A percentile compares a stretch with the other conserved stretches of the same genome.
Conservation (phyloP, 2,329 filamentous ascomycete genomes). For the Cyphellophora attinorum region DNA sequence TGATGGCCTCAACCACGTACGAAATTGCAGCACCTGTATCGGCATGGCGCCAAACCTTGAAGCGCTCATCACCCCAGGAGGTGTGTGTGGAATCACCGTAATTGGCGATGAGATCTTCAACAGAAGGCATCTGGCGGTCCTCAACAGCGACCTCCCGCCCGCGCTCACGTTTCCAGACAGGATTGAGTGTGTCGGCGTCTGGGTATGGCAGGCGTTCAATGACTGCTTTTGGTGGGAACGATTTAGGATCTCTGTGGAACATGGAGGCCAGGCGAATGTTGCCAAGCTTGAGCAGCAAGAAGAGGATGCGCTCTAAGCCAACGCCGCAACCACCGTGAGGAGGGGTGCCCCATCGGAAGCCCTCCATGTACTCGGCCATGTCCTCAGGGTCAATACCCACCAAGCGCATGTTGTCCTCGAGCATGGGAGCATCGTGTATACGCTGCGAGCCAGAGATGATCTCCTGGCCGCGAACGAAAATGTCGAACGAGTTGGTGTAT, state of each 20-base stretch:
- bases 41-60: constrained; percentile 75
- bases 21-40: constrained; percentile 73
- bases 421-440: constrained; percentile 68
- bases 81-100: constrained; percentile 93
- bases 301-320: constrained; percentile 78
- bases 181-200: constrained; percentile 71
- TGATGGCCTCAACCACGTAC: constrained; percentile 70
- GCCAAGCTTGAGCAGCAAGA: constrained; percentile 74
- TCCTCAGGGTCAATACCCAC: constrained; percentile 67
- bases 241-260: constrained; percentile 82
- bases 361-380: constrained; percentile 85
- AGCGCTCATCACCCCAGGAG: constrained; percentile 83
- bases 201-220: constrained; percentile 66
- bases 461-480: constrained; percentile 87
- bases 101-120: constrained; percentile 87
- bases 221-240: constrained; percentile 60
- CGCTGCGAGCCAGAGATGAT: constrained; percentile 88
- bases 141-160: constrained; percentile 35
- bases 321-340: constrained; percentile 87
- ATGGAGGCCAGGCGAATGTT: constrained; percentile 83
- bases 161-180: constrained; percentile 45
- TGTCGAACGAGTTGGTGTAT: constrained; percentile 87
- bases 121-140: constrained; percentile 52
- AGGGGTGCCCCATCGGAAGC: constrained; percentile 79
- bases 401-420: constrained; percentile 68